phyloP scores from a whole-genome alignment of 257 asterid genomes.

The Ilex asprella region DNA sequence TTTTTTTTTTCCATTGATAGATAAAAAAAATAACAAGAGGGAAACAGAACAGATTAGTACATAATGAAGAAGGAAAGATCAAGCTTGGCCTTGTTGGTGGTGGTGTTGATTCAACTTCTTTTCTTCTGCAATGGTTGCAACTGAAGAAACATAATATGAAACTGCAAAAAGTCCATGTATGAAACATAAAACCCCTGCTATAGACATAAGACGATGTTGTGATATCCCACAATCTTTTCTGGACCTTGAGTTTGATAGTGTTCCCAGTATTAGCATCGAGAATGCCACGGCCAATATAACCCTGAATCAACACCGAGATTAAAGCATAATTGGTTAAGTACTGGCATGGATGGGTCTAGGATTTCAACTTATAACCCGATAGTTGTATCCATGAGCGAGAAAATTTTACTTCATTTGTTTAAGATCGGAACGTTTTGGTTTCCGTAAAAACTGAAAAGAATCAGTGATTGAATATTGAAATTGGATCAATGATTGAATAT shows the following conservation, averaged over 20 bases:
- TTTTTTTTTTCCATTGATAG: too few relatives aligned
- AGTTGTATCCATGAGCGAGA: too few relatives aligned
- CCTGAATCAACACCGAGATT: slow-evolving; percentile 23
- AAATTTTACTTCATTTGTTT: too few relatives aligned
- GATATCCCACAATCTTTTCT: slow-evolving; percentile 55
- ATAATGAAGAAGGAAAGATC: slow-evolving; percentile 1
- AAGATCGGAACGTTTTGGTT: too few relatives aligned
- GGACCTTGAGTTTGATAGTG: slow-evolving; percentile 39
- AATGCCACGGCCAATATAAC: slow-evolving; percentile 44
- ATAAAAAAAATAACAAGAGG: too few relatives aligned
- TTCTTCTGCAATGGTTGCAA: slow-evolving; percentile 47
- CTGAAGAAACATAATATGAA: slow-evolving; percentile 44
- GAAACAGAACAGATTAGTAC: not conserved
- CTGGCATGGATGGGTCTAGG: too few relatives aligned
- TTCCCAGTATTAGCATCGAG: slow-evolving; percentile 52
- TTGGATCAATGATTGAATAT: too few relatives aligned
- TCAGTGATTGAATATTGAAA: too few relatives aligned
- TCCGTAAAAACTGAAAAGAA: too few relatives aligned
- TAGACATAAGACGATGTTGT: slow-evolving; percentile 41
- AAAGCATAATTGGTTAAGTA: too few relatives aligned
- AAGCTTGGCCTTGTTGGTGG: slow-evolving; percentile 27
- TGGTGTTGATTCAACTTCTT: slow-evolving; percentile 26
- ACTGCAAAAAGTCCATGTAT: slow-evolving; percentile 58
- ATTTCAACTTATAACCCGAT: too few relatives aligned
- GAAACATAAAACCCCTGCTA: slow-evolving; percentile 61